A percentile compares a stretch with the other conserved stretches of the same genome.
These are phyloP conservation scores for Parachaetomium inaequale DNA, from an alignment of 495 filamentous ascomycete genomes.

Conservation along the genomic window DNA sequence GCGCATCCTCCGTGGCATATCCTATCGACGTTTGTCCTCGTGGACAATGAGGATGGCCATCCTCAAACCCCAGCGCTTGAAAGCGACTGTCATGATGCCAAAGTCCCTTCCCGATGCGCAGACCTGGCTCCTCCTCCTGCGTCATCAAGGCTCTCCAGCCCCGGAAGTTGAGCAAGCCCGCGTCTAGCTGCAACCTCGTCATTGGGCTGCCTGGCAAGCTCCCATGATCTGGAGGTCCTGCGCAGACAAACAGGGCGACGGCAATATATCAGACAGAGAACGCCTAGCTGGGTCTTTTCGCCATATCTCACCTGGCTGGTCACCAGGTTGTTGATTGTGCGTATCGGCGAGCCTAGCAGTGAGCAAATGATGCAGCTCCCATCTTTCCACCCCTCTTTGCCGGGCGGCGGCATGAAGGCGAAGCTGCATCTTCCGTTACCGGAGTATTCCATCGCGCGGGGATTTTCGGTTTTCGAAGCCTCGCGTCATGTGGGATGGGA, in stretches of 20 bases:
- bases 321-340: slow-evolving; percentile 26
- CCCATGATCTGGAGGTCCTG: slow-evolving; percentile 27
- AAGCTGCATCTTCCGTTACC: slow-evolving; percentile 5
- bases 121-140: slow-evolving; percentile 10
- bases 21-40: slow-evolving; percentile 43
- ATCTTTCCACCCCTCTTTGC: slow-evolving; percentile 11
- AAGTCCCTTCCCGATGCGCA: slow-evolving; percentile 39
- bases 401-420: slow-evolving; percentile 12
- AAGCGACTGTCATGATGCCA: slow-evolving; percentile 32
- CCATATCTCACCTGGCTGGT: slow-evolving; percentile 31
- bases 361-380: slow-evolving; percentile 21
- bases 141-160: slow-evolving; percentile 25
- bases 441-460: neutral
- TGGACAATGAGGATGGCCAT: slow-evolving; percentile 28
- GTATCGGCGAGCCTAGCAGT: slow-evolving; percentile 34
- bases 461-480: slow-evolving; percentile 4
- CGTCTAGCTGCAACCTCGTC: slow-evolving; percentile 40
- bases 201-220: slow-evolving; percentile 53
- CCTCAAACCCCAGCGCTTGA: slow-evolving; percentile 19
- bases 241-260: slow-evolving; percentile 24
- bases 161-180: slow-evolving; percentile 48
- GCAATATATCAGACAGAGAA: slow-evolving; percentile 23
- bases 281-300: slow-evolving; percentile 22
- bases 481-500: slow-evolving; percentile 8
- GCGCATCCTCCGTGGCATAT: slow-evolving; percentile 43